Base-by-base conservation (phyloP, 2,329 filamentous ascomycete genomes). In the Clonostachys sp. region DNA sequence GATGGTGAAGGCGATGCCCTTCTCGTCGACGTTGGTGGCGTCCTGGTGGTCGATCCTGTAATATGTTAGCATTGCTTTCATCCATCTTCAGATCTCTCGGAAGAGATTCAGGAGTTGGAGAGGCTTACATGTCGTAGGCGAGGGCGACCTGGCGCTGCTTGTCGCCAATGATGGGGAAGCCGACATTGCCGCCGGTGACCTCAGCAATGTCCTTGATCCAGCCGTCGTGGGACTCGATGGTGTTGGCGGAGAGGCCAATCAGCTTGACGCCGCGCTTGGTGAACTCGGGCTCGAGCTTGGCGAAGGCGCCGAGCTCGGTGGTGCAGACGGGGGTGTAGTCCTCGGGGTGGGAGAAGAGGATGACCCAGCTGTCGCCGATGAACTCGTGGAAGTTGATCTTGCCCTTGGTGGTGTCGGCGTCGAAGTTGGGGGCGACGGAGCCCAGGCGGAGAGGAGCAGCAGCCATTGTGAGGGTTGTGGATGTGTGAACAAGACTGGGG, bases 281-380 rank as follows among this genome's bases (percentile, higher is more conserved):
- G 71, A 96, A 96, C 70, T 96, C 90, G 60, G 84, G 81, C 74
- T 90, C 84, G 53, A 96, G 79, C 73, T 91, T 94, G 58, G 91
- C 88, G 61, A 96, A 95, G 50, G 91, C 91, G 53, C 91, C 91
- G 53, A 96, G 86, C 75, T 96, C 91, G 47, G 91, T 96, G 54
- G 91, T 96, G 80, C 91, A 96, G 50, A 96, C 91, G 47, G 91
- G 91, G 2, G 91, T 96, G 78, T 89, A 96, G 71, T 96, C 91
- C 68, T 86, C 86, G 4, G 89, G 89, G 73, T 92, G 89, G 34
- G 86, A 90, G 77, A 94, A 92, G 58, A 94, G 76, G 55, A 94
- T 81, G 50, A 86, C 83, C 89, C 89, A 92, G 61, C 79, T 85
- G 74, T 86, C 77, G 61, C 83, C 85, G 55, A 91, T 80, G 73